Conservation (phyloP, 2,329 filamentous ascomycete species). For the Akanthomyces uredinophilus region DNA sequence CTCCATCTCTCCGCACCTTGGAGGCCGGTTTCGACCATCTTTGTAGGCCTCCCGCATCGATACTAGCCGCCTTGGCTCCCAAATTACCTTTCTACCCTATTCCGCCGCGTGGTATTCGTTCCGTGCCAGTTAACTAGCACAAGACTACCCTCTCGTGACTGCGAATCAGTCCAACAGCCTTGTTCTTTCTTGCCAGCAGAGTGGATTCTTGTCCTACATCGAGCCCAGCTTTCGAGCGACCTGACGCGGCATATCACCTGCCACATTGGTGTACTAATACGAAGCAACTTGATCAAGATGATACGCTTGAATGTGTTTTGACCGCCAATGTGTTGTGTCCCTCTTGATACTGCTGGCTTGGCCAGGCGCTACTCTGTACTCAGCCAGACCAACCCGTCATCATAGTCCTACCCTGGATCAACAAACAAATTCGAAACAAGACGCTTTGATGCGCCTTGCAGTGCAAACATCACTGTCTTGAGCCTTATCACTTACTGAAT, state of each 20-base stretch:
- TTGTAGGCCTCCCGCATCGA: background rate
- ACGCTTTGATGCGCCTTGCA: background rate
- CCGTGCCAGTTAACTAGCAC: background rate
- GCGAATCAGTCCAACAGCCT: too few relatives aligned
- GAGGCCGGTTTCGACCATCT: background rate
- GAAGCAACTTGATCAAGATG: too few relatives aligned
- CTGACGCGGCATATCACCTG: background rate
- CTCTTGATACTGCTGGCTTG: background rate
- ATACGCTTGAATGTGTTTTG: background rate
- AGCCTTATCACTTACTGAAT: background rate
- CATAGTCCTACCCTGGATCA: background rate
- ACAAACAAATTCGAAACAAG: background rate
- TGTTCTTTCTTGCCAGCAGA: background rate
- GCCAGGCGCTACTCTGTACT: background rate
- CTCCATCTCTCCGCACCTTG: background rate
- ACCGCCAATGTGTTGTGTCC: background rate
- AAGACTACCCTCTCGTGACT: background rate
- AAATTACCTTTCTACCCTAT: background rate
- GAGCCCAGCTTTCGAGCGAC: background rate
- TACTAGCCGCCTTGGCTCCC: background rate
- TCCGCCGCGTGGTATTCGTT: background rate
- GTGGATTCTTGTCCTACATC: background rate
- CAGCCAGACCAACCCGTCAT: background rate
- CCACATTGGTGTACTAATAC: too few relatives aligned
- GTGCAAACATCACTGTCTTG: background rate